phyloP scores from a whole-genome alignment of 345 rosid species.

The Aquilaria sinensis region DNA sequence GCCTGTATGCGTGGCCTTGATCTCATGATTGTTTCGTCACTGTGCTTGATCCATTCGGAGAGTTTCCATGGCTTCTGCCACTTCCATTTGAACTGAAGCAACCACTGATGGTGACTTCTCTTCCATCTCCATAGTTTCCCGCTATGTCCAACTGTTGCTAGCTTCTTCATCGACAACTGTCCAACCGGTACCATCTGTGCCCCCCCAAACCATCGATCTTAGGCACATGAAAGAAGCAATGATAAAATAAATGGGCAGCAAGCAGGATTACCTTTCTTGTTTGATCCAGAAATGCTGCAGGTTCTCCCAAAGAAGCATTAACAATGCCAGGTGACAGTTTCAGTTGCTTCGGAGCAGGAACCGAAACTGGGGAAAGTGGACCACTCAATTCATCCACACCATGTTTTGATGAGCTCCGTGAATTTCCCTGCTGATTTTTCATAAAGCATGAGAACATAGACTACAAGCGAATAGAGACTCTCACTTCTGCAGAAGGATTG shows the following conservation, averaged over 20 bases:
- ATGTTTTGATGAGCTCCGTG: constrained; percentile 58
- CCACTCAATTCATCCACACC: constrained; percentile 48
- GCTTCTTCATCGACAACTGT: constrained; percentile 63
- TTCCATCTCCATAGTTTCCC: constrained; percentile 98
- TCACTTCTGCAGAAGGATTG: too few relatives aligned
- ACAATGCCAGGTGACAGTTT: constrained; percentile 85
- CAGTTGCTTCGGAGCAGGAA: constrained; percentile 89
- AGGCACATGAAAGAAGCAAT: constrained; percentile 2
- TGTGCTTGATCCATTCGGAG: constrained; percentile 90
- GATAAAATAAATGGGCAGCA: constrained; percentile 11
- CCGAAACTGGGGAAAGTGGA: constrained; percentile 65
- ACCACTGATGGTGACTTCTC: constrained; percentile 98
- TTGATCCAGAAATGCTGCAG: constrained; percentile 59
- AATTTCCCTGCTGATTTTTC: constrained; percentile 33
- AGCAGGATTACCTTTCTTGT: constrained; percentile 42
- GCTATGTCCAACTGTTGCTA: constrained; percentile 56
- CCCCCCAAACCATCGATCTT: too few relatives aligned
- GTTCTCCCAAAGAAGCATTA: constrained; percentile 51
- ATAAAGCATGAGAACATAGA: too few relatives aligned
- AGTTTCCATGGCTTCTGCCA: constrained; percentile 99
- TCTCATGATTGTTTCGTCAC: constrained; percentile 72
- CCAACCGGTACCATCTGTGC: constrained; percentile 87
- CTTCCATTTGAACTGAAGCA: constrained; percentile 95
- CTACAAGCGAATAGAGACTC: constrained; percentile 8
- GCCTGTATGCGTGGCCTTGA: constrained; percentile 58